Evolutionary conservation across 73 alveolate genomes (phyloP), one percentile per base, ranked within the genome.

Genomic region (Blepharisma stoltei): DNA sequence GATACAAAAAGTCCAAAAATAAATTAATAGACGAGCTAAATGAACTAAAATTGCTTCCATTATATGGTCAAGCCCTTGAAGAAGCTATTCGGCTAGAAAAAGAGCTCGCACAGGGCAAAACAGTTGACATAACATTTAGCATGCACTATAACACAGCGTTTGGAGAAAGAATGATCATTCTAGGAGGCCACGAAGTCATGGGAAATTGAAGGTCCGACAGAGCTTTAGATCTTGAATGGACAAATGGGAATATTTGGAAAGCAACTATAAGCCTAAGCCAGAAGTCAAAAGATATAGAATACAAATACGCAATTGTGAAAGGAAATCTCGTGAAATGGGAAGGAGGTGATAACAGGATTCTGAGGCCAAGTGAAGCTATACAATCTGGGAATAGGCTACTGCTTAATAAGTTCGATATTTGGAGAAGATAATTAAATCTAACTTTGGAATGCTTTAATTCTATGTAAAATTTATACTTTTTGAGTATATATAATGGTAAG

Each of bases 231-330:
- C 45, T 60, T 18, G 73, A 60, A 60, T 60, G 73, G 73, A 60
- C 49, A 20, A 14, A n/a, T 18, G 73, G 73, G 45, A 60, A 60
- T 60, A 60, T 60, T 9, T 60, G 73, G 73, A 60, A 60, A 25
- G 73, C 18, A 0, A 60, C 14, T 18, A 25, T 60, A 20, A 11
- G n/a, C 23, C n/a, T 52, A 14, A 20, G 27, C 23, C 46, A 60
- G 46, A 11, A 9, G 73, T 14, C 11, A 20, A 25, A 60, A 25
- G 48, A 60, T 60, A 14, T 25, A 1, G 73, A 60, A 25, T 60
- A 60, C 73, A 60, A 60, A 60, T 60, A 60, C 5, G 73, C 23
- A 14, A 2, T n/a, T 25, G 73, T 60, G 4, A 18, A 14, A 60
- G 14, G 49, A 2, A 0, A n/a, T 25, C 23, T 14, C 2, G 18